A percentile compares a stretch with the other conserved stretches of the same genome.
phyloP scores from a whole-genome alignment of 352 stramenopile genomes.

The Phytophthora vignae region DNA sequence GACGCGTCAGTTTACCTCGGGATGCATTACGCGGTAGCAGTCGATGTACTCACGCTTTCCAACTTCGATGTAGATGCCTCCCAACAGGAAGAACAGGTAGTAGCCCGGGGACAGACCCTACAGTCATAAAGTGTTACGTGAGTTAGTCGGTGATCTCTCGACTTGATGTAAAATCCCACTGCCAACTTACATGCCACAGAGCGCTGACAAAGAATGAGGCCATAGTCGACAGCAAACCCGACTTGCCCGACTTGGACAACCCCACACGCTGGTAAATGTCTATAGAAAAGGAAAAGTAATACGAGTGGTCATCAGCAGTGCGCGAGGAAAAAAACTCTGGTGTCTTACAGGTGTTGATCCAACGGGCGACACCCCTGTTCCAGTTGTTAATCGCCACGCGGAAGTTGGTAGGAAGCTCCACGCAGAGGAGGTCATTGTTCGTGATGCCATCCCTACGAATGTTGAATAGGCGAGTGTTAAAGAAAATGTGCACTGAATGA shows the following conservation, averaged over 20 bases:
- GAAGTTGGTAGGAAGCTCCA: slow-evolving; percentile 88
- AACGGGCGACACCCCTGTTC: slow-evolving; percentile 88
- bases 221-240: slow-evolving; percentile 78
- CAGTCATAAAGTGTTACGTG: slow-evolving; percentile 5
- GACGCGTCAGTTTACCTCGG: slow-evolving; percentile 1
- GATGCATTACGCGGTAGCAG: not conserved
- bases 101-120: slow-evolving; percentile 88
- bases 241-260: slow-evolving; percentile 82
- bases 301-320: not conserved
- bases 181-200: slow-evolving; percentile 80
- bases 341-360: slow-evolving; percentile 86
- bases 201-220: slow-evolving; percentile 84
- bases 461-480: not conserved
- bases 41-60: slow-evolving; percentile 66
- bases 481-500: not conserved
- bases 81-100: slow-evolving; percentile 90
- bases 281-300: slow-evolving; percentile 22
- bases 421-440: slow-evolving; percentile 87
- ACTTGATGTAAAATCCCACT: not conserved
- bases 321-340: not conserved
- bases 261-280: slow-evolving; percentile 89
- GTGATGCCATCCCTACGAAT: slow-evolving; percentile 81
- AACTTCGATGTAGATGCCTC: slow-evolving; percentile 88
- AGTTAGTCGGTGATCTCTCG: slow-evolving; percentile 10
- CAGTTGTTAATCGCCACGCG: slow-evolving; percentile 90